Base-by-base conservation (phyloP, 257 asterid species). In the Jaltomata sinuosa region DNA sequence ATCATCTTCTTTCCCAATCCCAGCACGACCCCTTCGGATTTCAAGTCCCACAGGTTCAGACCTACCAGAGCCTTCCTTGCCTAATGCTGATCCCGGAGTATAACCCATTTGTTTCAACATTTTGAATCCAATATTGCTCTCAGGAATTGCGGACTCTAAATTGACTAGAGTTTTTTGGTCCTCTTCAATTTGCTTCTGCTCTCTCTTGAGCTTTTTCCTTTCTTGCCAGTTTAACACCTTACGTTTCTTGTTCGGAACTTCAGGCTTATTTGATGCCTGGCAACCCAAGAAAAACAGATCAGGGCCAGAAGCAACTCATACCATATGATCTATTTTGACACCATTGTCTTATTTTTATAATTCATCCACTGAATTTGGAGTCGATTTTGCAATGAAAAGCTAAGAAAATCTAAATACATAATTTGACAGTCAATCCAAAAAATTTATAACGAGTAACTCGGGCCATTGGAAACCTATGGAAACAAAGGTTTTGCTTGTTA, bases 51-150 rank as follows among this genome's bases (percentile, higher is more conserved):
- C 89, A 0, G 98, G 99, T 85, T 92, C 98, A 76, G 90, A 90
- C 84, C 89, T 86, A 22, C 99, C 98, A 1, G 97, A 92, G 21
- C 97, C 95, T 80, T 93, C 97, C 89, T 93, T 96, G 22, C 99
- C 98, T 87, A 96, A 87, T 32, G 97, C 93, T 31, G 96, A 90
- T 79, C 99, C 98, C 14, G 99, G 98, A 85, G 94, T 90, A 86
- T 96, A 96, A 18, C 99, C 99, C 98, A 96, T 96, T 83, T 92
- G 98, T 84, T 96, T 96, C 81, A 96, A 85, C 90, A 96, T 78
- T 88, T 94, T 96, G 91, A 94, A 96, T 76, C 99, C 99, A 68
- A 96, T 93, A 88, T 93, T 96, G 57, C 98, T 92, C 86, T 93
- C 94, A 9, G 98, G 99, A 81, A 96, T 94, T 34, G 97, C 98